Base-by-base conservation (phyloP, 176 grass and related monocot species). In the Phoenix dactylifera region DNA sequence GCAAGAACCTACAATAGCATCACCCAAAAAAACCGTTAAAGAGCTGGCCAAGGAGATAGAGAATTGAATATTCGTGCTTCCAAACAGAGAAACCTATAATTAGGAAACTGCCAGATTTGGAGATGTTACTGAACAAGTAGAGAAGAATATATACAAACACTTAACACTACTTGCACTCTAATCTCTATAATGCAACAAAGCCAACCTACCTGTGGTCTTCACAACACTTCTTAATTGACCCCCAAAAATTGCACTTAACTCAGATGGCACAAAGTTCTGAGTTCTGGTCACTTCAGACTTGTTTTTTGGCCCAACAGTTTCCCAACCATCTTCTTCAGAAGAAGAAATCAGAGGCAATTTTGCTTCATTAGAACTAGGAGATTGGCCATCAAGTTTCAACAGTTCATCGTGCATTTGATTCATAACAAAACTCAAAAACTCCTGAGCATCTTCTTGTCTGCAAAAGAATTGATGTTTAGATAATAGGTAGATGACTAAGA, bases 391-490 rank as follows among this genome's bases (percentile, higher is more conserved):
- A 71, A 98, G 76, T 67, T 85, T 98, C 73, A 98, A 67, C 53
- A 98, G 67, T 67, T 98, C 93, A 73, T 92, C 77, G 67, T 98
- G 93, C 87, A 98, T 98, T 86, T 74, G 83, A 77, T 92, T 82
- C 87, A 98, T 83, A 18, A 81, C 68, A 75, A 92, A 98, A 69
- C 87, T 86, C 52, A 98, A 74, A 49, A 98, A 92, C 57, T 98
- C 93, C 73, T 98, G 93, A 25, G 93, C 93, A 83, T 98, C 93
- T 71, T 98, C 93, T 69, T 98, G 93, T 64, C 93, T 98, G 67
- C 15, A 90, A 60, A 82, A 74, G 51, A 39, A 60, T 3, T 15
- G 25, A 39, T 18, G 16, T 5, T 30, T 29, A 35, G 15, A 60
- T 7, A 30, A 29, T 35, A 60, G 58, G 17, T 20, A 32, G 16